Evolutionary conservation across 352 stramenopile genomes (phyloP), one percentile per base, ranked within the genome.

Genomic region (Globisporangium mamillatum): DNA sequence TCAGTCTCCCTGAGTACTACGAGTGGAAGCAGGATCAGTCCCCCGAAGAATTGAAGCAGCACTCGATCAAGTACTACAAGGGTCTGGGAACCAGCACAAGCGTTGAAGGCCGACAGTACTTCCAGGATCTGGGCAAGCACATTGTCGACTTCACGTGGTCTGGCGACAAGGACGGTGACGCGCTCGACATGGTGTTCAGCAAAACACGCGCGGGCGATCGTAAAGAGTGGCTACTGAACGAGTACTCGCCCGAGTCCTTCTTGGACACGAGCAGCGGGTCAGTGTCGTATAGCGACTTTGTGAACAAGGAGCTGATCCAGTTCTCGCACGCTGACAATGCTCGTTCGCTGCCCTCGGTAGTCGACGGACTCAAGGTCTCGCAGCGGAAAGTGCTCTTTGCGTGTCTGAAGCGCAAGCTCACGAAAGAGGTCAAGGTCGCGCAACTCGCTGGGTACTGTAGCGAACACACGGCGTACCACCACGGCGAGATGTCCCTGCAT

Each of bases 31-130:
- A 90, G 24, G 75, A 74, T 72, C 32, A 86, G 24, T 53, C 74
- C 0, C 48, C 60, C 0, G 72, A 78, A 3, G 78, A 88, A 3
- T 66, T 88, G 14, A 97, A 98, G 64, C 91, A 97, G 64, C 99
- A 91, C 85, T 92, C 76, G 10, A 98, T 99, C 75, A 99, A 99
- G 80, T 99, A 99, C 81, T 99, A 99, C 84, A 99, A 99, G 73
- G 98, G 98, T 80, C 86, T 99, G 9, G 98, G 98, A 66, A 99
- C 98, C 4, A 99, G 91, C 64, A 99, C 98, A 10, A 98, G 98
- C 62, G 74, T 75, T 24, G 94, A 98, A 75, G 98, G 97, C 20
- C 98, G 98, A 53, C 97, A 99, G 73, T 99, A 99, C 77, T 99
- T 99, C 74, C 88, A 86, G 8, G 92, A 99, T 60, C 70, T 99